A percentile compares a stretch with the other conserved stretches of the same genome.
Evolutionary conservation across 768 basidiomycete species (phyloP).

Genomic region (Collybia nuda): DNA sequence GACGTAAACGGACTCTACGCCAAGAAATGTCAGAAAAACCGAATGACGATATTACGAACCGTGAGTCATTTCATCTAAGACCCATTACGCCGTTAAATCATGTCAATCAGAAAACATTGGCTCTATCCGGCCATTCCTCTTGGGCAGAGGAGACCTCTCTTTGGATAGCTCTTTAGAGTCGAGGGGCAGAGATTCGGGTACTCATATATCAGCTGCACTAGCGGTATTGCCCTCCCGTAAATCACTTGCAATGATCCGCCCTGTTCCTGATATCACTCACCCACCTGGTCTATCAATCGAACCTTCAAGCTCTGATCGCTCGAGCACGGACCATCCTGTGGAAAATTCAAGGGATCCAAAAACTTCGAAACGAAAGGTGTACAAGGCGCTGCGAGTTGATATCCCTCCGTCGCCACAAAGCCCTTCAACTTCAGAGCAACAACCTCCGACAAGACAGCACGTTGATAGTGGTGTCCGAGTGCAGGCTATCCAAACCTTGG

Average conservation of each 20-base stretch:
- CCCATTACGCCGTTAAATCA: background rate
- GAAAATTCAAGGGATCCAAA: background rate
- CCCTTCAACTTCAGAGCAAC: background rate
- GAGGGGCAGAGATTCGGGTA: background rate
- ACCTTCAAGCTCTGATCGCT: background rate
- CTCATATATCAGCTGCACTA: background rate
- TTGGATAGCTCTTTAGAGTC: background rate
- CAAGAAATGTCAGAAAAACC: too few species aligned
- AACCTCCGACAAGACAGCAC: slow-evolving; percentile 16
- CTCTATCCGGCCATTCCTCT: slow-evolving; percentile 4
- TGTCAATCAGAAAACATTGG: background rate
- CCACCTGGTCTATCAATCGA: background rate
- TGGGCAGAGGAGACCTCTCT: background rate
- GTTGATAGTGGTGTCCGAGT: slow-evolving; percentile 27
- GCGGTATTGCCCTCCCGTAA: slow-evolving; percentile 4
- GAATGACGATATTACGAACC: too few species aligned
- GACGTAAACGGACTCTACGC: slow-evolving; percentile 5
- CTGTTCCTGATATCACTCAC: background rate
- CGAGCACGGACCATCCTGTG: background rate
- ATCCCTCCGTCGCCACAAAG: background rate
- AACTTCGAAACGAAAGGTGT: background rate
- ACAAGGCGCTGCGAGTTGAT: background rate
- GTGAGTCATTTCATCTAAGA: background rate
- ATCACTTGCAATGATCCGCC: background rate
- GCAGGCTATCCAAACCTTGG: slow-evolving; percentile 4